Evolutionary conservation across 306 rosid genomes (phyloP), one percentile per base, ranked within the genome.

Genomic region (Hippophae rhamnoides): DNA sequence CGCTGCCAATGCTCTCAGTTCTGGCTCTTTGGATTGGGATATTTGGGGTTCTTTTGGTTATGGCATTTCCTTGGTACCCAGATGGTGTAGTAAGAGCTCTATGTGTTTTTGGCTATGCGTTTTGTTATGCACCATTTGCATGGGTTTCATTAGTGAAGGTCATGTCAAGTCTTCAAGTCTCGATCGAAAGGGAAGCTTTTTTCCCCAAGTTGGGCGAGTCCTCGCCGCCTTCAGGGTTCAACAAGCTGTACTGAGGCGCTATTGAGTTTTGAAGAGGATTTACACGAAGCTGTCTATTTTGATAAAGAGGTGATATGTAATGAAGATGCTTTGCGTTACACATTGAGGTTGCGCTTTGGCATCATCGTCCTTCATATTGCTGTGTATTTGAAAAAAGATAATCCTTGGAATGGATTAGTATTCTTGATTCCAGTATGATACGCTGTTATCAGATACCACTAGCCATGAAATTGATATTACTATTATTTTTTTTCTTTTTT

Each of bases 51-150:
- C 81, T 90, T 13, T 23, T 84, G 27, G 86, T 82, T 26, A 90
- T 90, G 97, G 95, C 86, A 3, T 84, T 44, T 64, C 95, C 97
- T 5, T 90, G 87, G 86, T 89, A 82, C 50, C 27, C 82, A 2
- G 64, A 84, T 52, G 97, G 97, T 5, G 80, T 90, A 3, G 70
- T 86, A 9, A 79, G 97, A 76, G 97, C 90, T 7, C 70, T 90
- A 27, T 65, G 74, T 2, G 76, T 86, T 10, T 84, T 90, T 62
- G 76, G 65, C 3, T 90, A 90, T 47, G 94, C 97, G 10, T 82
- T 84, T 58, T 79, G 86, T 38, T 74, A 61, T 2, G 86, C 97
- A 5, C 97, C 97, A 1, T 58, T 84, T 40, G 0, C 78, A 42
- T 90, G 97, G 97, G 65, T 76, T 8, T 67, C 95, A 0, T 2